A percentile compares a stretch with the other conserved stretches of the same genome.
Evolutionary conservation across 140 eudicot species (phyloP).

Genomic region (Ambrosia hybrid): DNA sequence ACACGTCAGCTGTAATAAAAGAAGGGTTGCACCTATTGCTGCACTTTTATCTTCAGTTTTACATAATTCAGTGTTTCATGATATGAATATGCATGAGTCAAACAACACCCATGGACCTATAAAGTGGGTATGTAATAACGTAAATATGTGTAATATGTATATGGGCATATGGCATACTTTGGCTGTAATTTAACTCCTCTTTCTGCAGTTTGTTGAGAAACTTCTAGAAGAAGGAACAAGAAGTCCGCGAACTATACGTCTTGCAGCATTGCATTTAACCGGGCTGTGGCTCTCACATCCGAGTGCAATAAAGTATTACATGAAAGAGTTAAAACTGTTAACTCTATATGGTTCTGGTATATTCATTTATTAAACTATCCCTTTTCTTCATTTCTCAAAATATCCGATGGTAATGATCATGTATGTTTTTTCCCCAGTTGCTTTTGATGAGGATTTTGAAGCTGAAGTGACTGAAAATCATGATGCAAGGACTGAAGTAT

Average conservation of each 20-base stretch:
- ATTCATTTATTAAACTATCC: constrained; percentile 11
- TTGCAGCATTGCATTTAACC: constrained; percentile 88
- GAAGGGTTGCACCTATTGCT: constrained; percentile 98
- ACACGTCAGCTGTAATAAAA: constrained; percentile 83
- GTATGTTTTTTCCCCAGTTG: constrained; percentile 50
- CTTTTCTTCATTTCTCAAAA: background rate
- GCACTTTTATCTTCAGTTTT: constrained; percentile 89
- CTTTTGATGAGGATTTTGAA: constrained; percentile 98
- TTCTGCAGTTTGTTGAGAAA: constrained; percentile 70
- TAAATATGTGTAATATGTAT: background rate
- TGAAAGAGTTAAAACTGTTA: constrained; percentile 77
- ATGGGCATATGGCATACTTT: background rate
- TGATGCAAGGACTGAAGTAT: constrained; percentile 87
- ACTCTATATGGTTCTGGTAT: constrained; percentile 95
- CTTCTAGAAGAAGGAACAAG: constrained; percentile 87
- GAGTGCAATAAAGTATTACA: constrained; percentile 61
- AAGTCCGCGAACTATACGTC: constrained; percentile 98
- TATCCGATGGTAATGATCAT: background rate
- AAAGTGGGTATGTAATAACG: constrained; percentile 62
- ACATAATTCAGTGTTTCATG: constrained; percentile 68
- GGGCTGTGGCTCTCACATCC: constrained; percentile 90
- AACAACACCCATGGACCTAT: constrained; percentile 72
- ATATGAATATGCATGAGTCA: constrained; percentile 69
- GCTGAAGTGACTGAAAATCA: constrained; percentile 83
- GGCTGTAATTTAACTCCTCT: constrained; percentile 14